Base-by-base conservation (phyloP, 805 yeast species). In the Maudiozyma barnettii region DNA sequence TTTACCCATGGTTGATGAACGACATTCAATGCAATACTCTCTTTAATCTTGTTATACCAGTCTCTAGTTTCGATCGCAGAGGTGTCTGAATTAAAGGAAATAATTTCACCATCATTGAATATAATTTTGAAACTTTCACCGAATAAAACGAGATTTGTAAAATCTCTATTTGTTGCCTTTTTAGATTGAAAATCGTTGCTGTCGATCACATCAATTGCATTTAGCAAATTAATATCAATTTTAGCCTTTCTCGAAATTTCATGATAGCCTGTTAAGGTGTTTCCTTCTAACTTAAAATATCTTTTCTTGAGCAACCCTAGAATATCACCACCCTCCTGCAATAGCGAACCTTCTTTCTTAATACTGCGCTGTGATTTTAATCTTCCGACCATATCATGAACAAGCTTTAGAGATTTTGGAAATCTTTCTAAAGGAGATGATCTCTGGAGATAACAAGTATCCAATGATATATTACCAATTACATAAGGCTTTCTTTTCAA, bases 281-380 rank as follows among this genome's bases (percentile, higher is more conserved):
- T 75, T 0, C 91, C 95, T 41, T 75, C 70, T n/a, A 90, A 70
- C 53, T 76, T 81, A 68, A 82, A 88, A 66, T 66, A 86, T 48
- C 97, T 73, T 53, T 84, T 77, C 54, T 84, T 78, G 80, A 90
- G 78, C 30, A 58, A 43, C 26, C 73, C 69, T 14, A 73, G 76
- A 54, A 93, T 77, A 67, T 90, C 98, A 9, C 97, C 97, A 18
- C 98, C 98, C 58, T 83, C 87, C 66, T 90, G 98, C 56, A 79
- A 78, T 67, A 91, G 68, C 57, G 70, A 81, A 0, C 97, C 97
- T 59, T 84, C 82, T 57, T 69, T 68, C 1, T 44, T 47, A 18
- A 70, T 55, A 5, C 53, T 43, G 52, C 68, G 58, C 45, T 71
- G 74, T 19, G 12, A 4, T 16, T 58, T 57, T 20, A 67, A 61